Base-by-base conservation (phyloP, 2,329 filamentous ascomycete species). In the Colletotrichum eremochloae region DNA sequence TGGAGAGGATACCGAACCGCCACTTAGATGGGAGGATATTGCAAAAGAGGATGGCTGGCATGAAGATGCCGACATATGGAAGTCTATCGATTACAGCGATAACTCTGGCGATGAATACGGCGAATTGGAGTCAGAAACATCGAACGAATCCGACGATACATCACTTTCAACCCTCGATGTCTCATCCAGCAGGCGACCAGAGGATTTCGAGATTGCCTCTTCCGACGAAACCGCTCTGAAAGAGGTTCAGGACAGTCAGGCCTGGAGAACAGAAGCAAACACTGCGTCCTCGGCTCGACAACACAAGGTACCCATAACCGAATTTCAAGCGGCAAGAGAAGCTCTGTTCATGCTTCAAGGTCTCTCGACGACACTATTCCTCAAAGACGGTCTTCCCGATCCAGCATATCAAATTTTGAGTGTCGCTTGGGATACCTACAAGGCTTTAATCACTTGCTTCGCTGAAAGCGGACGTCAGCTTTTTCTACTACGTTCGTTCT, bases 301-400 rank as follows among this genome's bases (percentile, higher is more conserved):
- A 65, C 48, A 69, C 74, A 38, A 76, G 74, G 33, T 74, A 3
- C 44, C 72, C 9, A 46, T 75, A 2, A 64, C 56, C 15, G 74
- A 75, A 24, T 74, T 74, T 33, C 74, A 75, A 33, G 66, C 69
- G 31, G 62, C 67, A 33, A 63, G 82, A 84, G 72, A 75, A 78
- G 89, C 90, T 0, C 84, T 98, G 0, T 96, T 94, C 77, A 97
- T 98, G 94, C 87, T 98, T 0, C 89, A 90, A 66, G 95, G 95
- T 0, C 83, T 96, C 5, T 88, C 91, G 7, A 96, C 93, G 2
- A 92, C 90, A 1, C 78, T 97, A 1, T 97, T 95, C 76, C 83
- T 82, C 68, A 31, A 76, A 4, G 77, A 84, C 61, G 84, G 82
- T 18, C 75, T 79, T 8, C 83, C 84, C 0, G 79, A 81, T 1